A percentile compares a stretch with the other conserved stretches of the same genome.
phyloP scores from a whole-genome alignment of 129 eudicot genomes.

The Saussurea involucrata region DNA sequence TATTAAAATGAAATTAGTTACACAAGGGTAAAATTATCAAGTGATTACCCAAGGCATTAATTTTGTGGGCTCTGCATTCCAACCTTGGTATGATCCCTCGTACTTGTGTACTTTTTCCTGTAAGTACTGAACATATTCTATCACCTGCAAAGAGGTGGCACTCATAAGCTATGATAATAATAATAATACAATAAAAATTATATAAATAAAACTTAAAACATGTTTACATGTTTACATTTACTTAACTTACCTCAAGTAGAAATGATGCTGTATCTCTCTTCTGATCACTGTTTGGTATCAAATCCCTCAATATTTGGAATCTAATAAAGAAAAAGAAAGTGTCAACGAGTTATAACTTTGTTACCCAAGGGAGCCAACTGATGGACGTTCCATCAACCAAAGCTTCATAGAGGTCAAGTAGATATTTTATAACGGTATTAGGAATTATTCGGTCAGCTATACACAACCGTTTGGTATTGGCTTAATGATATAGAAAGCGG shows the following conservation, averaged over 20 bases:
- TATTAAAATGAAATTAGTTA: background rate
- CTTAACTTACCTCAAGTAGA: slow-evolving; percentile 62
- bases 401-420: background rate
- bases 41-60: slow-evolving; percentile 90
- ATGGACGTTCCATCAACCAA: background rate
- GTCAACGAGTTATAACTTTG: background rate
- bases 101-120: slow-evolving; percentile 84
- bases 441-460: background rate
- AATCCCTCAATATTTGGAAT: slow-evolving; percentile 82
- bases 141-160: slow-evolving; percentile 54
- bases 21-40: background rate
- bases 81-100: slow-evolving; percentile 84
- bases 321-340: slow-evolving; percentile 29
- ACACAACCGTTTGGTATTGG: no score
- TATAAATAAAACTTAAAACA: background rate
- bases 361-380: background rate
- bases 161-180: background rate
- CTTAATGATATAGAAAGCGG: no score
- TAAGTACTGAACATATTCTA: slow-evolving; percentile 77
- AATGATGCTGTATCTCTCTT: slow-evolving; percentile 98
- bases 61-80: slow-evolving; percentile 87
- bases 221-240: background rate
- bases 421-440: background rate
- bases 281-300: slow-evolving; percentile 90
- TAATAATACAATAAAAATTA: background rate